Base-by-base conservation (phyloP, 768 basidiomycete species). In the Leccinum obscurum region DNA sequence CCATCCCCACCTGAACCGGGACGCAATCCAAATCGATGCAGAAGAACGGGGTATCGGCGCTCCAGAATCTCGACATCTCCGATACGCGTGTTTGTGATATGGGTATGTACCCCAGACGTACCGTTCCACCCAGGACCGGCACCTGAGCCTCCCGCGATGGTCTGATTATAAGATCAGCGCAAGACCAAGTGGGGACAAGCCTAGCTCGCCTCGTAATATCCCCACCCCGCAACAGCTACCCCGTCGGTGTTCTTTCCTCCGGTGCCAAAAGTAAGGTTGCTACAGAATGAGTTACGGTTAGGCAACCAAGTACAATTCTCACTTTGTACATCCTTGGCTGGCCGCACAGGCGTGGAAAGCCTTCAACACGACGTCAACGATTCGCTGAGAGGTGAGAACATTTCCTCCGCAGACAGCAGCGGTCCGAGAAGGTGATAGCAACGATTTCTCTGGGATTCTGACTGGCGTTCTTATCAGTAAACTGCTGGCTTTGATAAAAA, bases 341-440 rank as follows among this genome's bases (percentile, higher is more conserved):
- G 94, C 95, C 17, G 94, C 93, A 52, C 87, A 89, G 3, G 93
- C 94, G 66, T 90, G 83, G 78, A 98, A 97, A 0, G 95, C 94
- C 71, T 90, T 93, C 37, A 98, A 77, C 35, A 98, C 90, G 3
- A 95, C 93, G 69, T 98, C 95, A 3, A 95, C 92, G 50, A 96
- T 92, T n/a, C 95, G 82, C 69, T 96, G 95, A 6, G 88, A 91
- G 4, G 93, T 95, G 50, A 93, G 77, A 2, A 95, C 93, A 69
- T 97, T 98, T 11, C 95, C 95, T 32, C 91, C 94, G 63, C 93
- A 95, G 6, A 96, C 93, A 0, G 95, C 95, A 10, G 91, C 92
- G 0, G 91, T 94, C 49, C 85, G 84, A 13, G 90, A 90, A 0
- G 95, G 95, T 6, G 86, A 83, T 30, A 98, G 78, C 13, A 97